These are phyloP conservation scores for Pichia kluyveri DNA, from an alignment of 805 yeast genomes.

Conservation along the genomic window DNA sequence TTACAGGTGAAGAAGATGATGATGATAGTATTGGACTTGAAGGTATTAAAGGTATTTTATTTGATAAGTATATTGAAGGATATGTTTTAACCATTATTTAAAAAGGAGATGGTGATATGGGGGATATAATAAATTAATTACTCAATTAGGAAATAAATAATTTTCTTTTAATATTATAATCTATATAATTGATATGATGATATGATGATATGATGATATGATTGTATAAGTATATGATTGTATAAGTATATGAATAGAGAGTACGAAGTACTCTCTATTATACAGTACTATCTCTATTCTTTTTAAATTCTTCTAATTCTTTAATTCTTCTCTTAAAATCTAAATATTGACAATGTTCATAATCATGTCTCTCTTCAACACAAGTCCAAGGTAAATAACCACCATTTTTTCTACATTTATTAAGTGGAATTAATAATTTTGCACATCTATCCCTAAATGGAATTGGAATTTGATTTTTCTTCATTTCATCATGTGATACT, in stretches of 20 bases:
- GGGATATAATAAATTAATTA: too few relatives aligned
- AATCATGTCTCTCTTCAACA: constrained; percentile 65
- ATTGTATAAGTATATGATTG: background rate
- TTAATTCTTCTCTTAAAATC: constrained; percentile 75
- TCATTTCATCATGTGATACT: constrained; percentile 82
- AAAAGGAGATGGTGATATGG: too few relatives aligned
- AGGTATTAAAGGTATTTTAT: background rate
- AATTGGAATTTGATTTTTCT: constrained; percentile 66
- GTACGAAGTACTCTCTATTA: too few relatives aligned
- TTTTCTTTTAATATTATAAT: background rate
- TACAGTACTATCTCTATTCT: constrained; percentile 24
- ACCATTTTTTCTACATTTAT: constrained; percentile 51
- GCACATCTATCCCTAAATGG: constrained; percentile 84
- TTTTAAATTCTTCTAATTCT: constrained; percentile 54
- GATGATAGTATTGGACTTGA: background rate
- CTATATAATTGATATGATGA: background rate
- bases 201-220: too few relatives aligned
- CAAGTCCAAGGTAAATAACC: constrained; percentile 64
- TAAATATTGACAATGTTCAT: constrained; percentile 78
- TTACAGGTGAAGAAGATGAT: constrained; percentile 1
- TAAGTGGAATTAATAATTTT: constrained; percentile 46
- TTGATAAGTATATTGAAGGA: background rate
- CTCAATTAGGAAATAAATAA: background rate
- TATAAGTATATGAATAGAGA: too few relatives aligned
- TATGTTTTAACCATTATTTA: background rate